phyloP scores from a whole-genome alignment of 306 rosid genomes.

The Medicago arabica region DNA sequence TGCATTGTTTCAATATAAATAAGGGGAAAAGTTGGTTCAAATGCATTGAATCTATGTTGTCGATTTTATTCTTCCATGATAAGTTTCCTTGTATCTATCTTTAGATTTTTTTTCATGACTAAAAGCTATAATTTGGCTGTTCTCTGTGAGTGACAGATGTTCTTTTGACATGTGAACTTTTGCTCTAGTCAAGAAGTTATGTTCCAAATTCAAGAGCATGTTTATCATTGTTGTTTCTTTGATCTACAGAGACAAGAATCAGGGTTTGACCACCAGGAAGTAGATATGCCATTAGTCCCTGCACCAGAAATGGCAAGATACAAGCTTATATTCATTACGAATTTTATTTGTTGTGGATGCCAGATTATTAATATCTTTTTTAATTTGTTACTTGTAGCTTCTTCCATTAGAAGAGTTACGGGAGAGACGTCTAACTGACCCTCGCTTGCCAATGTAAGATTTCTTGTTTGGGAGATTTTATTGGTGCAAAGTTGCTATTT shows the following conservation, averaged over 20 bases:
- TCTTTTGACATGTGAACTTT: not conserved
- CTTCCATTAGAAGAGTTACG: slow-evolving; percentile 49
- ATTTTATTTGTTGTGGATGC: slow-evolving; percentile 10
- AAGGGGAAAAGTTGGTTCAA: slow-evolving; percentile 3
- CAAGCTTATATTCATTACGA: slow-evolving; percentile 32
- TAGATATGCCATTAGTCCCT: slow-evolving; percentile 71
- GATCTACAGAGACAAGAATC: slow-evolving; percentile 72
- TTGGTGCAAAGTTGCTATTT: slow-evolving; percentile 8
- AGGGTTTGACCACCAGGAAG: slow-evolving; percentile 78
- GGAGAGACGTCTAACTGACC: slow-evolving; percentile 51
- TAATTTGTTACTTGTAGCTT: slow-evolving; percentile 43
- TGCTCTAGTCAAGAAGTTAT: slow-evolving; percentile 31
- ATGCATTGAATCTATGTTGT: slow-evolving; percentile 42
- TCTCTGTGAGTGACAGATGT: slow-evolving; percentile 9
- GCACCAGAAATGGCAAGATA: slow-evolving; percentile 73
- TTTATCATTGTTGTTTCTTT: slow-evolving; percentile 44
- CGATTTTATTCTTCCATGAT: slow-evolving; percentile 35
- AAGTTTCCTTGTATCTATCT: slow-evolving; percentile 1
- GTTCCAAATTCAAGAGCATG: slow-evolving; percentile 12
- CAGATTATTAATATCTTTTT: slow-evolving; percentile 18
- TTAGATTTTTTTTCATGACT: slow-evolving; percentile 1
- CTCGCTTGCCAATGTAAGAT: slow-evolving; percentile 51
- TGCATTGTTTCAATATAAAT: slow-evolving; percentile 2
- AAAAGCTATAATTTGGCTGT: slow-evolving; percentile 17
- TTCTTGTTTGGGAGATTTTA: slow-evolving; percentile 24